Evolutionary conservation across 2,329 filamentous ascomycete species (phyloP), one percentile per base, ranked within the genome.

Genomic region (Neonectria sp.): DNA sequence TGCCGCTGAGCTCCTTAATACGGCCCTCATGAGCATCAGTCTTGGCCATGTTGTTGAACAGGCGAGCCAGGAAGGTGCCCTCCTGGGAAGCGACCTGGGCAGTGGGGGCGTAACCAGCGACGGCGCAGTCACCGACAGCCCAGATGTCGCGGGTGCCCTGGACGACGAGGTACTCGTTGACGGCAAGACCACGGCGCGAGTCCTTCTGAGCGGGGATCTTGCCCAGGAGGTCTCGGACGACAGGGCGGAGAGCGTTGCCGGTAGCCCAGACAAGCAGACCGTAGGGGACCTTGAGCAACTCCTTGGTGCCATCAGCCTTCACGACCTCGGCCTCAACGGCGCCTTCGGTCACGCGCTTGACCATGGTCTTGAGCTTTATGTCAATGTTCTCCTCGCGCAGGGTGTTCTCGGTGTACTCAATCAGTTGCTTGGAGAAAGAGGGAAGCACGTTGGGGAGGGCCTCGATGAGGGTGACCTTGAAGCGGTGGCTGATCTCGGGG

Each of bases 31-130:
- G 90, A 57, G 88, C 85, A 78, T 97, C 92, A 3, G 94, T 97
- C 89, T 95, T 97, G 80, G 95, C 96, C 94, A 98, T 97, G 83
- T 96, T 97, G 88, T 99, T 99, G 88, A 99, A 98, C 68, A 99
- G 90, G 71, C 94, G 91, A 46, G 95, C 96, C 43, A 99, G 89
- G 90, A 98, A 99, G 78, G 90, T 91, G 79, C 96, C 96, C 84
- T 99, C 96, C 85, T 99, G 96, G 11, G 93, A 90, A 64, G 96
- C 96, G 53, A 99, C 96, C 86, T 99, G 96, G 33, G 96, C 96
- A 9, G 96, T 99, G 40, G 96, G 96, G 33, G 96, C 96, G 80
- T 99, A 99, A 81, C 97, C 97, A 74, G 96, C 96, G 56, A 98
- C 93, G 62, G 95, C 95, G 81, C 96, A 99, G 86, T 99, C 96